These are phyloP conservation scores for Alternaria brassicae DNA, from an alignment of 2,329 filamentous ascomycete genomes.

Conservation along the genomic window DNA sequence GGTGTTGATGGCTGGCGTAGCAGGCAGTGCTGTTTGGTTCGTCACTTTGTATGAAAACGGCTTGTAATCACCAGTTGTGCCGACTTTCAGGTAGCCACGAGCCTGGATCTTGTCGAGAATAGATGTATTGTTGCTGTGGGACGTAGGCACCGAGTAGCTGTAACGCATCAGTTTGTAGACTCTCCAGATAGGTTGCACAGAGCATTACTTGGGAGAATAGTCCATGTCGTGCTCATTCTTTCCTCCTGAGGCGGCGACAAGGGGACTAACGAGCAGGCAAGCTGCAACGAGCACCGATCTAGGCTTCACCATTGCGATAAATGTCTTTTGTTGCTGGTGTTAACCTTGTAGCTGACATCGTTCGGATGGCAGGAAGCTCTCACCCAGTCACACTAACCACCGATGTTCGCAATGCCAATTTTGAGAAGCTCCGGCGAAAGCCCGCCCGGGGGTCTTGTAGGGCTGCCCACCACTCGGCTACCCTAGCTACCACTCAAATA, in stretches of 20 bases:
- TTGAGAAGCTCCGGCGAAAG: neutral
- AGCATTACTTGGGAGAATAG: neutral
- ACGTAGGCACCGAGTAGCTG: neutral
- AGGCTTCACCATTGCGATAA: neutral
- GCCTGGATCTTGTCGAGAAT: slow-evolving; percentile 17
- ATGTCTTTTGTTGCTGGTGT: fast-evolving
- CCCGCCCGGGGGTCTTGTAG: too few relatives aligned
- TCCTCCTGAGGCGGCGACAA: neutral
- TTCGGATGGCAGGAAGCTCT: neutral
- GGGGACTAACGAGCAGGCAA: neutral
- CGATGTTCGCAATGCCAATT: neutral
- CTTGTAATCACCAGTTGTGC: slow-evolving; percentile 26
- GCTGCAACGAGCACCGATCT: neutral
- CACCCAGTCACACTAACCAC: neutral
- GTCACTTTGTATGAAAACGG: slow-evolving; percentile 24
- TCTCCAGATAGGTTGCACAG: neutral
- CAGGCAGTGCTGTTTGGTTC: slow-evolving; percentile 17
- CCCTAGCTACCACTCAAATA: too few relatives aligned
- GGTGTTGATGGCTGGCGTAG: slow-evolving; percentile 15
- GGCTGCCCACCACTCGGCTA: too few relatives aligned
- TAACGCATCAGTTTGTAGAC: neutral
- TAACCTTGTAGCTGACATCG: neutral
- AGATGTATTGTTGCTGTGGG: slow-evolving; percentile 12
- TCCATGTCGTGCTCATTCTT: neutral
- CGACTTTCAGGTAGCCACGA: slow-evolving; percentile 24